Percentiles rank a stretch among this genome's conserved stretches.
These are phyloP conservation scores for Bipolaris bicolor DNA, from an alignment of 2,329 filamentous ascomycete species.

Conservation along the genomic window DNA sequence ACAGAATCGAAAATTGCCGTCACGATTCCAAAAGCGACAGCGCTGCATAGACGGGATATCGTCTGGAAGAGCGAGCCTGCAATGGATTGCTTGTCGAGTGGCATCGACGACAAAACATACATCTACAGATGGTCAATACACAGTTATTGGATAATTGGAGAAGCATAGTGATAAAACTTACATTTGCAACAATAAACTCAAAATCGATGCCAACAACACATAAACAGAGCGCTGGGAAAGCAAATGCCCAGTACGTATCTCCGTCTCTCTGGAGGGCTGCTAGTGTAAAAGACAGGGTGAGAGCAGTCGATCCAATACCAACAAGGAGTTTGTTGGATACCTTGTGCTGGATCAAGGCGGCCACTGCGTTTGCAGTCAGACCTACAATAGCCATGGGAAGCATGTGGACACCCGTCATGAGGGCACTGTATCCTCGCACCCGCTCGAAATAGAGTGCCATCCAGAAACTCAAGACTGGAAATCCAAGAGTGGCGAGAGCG, in stretches of 20 bases:
- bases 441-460: constrained; percentile 70
- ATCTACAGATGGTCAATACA: constrained; percentile 53
- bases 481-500: constrained; percentile 67
- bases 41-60: constrained; percentile 64
- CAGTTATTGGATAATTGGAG: neutral
- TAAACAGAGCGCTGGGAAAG: constrained; percentile 66
- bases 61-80: constrained; percentile 74
- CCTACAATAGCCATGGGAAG: constrained; percentile 70
- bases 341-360: constrained; percentile 65
- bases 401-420: constrained; percentile 67
- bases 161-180: constrained; percentile 42
- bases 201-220: constrained; percentile 71
- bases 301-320: constrained; percentile 56
- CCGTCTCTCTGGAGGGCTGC: constrained; percentile 62
- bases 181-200: constrained; percentile 73
- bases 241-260: constrained; percentile 68
- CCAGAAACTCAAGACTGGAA: constrained; percentile 67
- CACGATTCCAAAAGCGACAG: constrained; percentile 66
- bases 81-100: constrained; percentile 67
- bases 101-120: constrained; percentile 72
- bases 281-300: constrained; percentile 58
- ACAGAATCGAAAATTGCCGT: constrained; percentile 65
- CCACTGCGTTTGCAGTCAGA: constrained; percentile 67
- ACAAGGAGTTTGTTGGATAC: constrained; percentile 70
- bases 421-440: constrained; percentile 57